Conservation (phyloP, 371 early-diverging fungal species). For the Lichtheimia ramosa region DNA sequence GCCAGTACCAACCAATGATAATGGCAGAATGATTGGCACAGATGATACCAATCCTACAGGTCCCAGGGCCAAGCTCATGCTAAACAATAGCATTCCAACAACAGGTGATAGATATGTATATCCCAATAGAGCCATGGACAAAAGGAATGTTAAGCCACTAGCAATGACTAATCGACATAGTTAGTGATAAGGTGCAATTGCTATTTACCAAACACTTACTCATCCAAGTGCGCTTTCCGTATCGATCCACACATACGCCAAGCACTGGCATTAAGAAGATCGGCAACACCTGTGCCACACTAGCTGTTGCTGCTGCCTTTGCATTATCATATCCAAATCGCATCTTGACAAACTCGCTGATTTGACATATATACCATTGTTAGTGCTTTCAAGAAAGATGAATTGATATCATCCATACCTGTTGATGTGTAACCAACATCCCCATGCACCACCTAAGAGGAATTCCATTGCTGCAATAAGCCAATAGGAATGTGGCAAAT, state of each 20-base stretch:
- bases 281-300: conserved; percentile 64
- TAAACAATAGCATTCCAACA: conserved; percentile 63
- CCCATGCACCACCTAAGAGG: conserved; percentile 66
- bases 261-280: conserved; percentile 65
- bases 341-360: conserved; percentile 60
- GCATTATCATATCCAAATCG: conserved; percentile 51
- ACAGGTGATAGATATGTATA: conserved; percentile 50
- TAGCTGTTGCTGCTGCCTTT: conserved; percentile 59
- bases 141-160: conserved; percentile 36
- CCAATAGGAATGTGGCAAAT: conserved; percentile 62
- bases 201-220: conserved; percentile 23
- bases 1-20: conserved; percentile 62
- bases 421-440: conserved; percentile 66
- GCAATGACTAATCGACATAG: conserved; percentile 28
- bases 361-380: not conserved
- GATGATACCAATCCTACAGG: conserved; percentile 67
- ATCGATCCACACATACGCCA: conserved; percentile 59
- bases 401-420: conserved; percentile 22
- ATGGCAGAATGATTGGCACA: conserved; percentile 60
- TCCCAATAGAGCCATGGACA: conserved; percentile 45
- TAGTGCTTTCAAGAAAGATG: not conserved
- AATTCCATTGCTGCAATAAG: conserved; percentile 55
- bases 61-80: conserved; percentile 64
- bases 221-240: conserved; percentile 51
- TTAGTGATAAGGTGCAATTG: not conserved